Evolutionary conservation across 371 early-diverging fungal species (phyloP).

Genomic region (Mucor mucedo): DNA sequence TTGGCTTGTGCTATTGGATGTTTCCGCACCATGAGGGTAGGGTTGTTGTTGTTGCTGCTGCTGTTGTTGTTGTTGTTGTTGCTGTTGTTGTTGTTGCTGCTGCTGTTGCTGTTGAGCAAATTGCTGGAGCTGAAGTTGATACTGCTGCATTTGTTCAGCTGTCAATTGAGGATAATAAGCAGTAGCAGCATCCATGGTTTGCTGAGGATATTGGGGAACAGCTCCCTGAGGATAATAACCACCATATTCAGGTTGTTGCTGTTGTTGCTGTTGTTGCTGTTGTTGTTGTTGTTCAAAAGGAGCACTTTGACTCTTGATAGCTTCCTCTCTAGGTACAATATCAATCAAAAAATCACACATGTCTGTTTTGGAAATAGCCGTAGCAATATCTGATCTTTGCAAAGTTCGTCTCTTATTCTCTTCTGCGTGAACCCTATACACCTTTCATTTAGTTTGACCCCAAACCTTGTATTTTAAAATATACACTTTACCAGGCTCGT

Average conservation of each 20-base stretch:
- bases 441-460: neutral
- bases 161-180: conserved; percentile 19
- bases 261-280: conserved; percentile 25
- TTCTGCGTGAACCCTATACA: conserved; percentile 89
- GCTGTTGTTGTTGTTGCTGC: conserved; percentile 20
- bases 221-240: conserved; percentile 26
- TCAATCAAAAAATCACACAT: conserved; percentile 99
- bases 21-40: conserved; percentile 13
- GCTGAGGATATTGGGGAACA: conserved; percentile 22
- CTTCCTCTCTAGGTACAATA: conserved; percentile 95
- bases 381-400: conserved; percentile 94
- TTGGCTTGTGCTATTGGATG: conserved; percentile 7
- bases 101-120: conserved; percentile 26
- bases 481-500: conserved; percentile 80
- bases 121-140: conserved; percentile 31
- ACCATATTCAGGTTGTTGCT: conserved; percentile 25
- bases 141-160: conserved; percentile 29
- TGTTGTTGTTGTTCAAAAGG: conserved; percentile 36
- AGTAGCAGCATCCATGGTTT: conserved; percentile 9
- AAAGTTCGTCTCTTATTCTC: conserved; percentile 98
- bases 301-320: conserved; percentile 26
- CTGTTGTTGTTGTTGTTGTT: conserved; percentile 22
- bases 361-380: conserved; percentile 94
- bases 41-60: conserved; percentile 16
- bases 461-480: neutral